Evolutionary conservation across 345 rosid species (phyloP), one percentile per base, ranked within the genome.

Genomic region (Dovyalis caffra): DNA sequence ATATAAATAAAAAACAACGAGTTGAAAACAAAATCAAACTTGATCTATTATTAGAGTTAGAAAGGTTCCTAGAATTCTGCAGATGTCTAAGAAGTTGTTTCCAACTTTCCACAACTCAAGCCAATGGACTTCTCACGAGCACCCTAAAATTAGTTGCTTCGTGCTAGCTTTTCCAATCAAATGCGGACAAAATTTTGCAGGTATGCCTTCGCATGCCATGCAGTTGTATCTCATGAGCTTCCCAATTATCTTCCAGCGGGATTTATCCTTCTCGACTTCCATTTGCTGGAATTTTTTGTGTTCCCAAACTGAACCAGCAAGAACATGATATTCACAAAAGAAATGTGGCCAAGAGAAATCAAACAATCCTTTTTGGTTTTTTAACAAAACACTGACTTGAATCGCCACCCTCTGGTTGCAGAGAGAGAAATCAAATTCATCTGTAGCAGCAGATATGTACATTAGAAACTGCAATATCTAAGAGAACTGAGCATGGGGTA

Each of bases 141-240:
- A 72, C 69, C 69, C 82, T 69, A 78, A 66, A 74, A 82, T 82
- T 77, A 86, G 86, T 82, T 74, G 76, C 83, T 80, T 80, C 79
- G 76, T 81, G 82, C 82, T 81, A 60, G 74, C 71, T 45, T 79
- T 78, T 68, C 81, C 82, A 81, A 78, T 78, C 73, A n/a, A 79
- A 76, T 80, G 80, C 80, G 73, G 85, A 75, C 89, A 88, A 85
- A 85, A 78, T 53, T 81, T 69, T 66, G 91, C 91, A 77, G 49
- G 78, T 37, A 72, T 37, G 83, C 85, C 88, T 87, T 83, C 64
- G 84, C 88, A 78, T 76, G 74, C 74, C 84, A 83, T 70, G 85
- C 89, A 66, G 64, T 79, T 10, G 71, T 76, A 69, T 73, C 73
- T 76, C 70, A 64, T 73, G 69, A 37, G 66, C 74, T 76, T 72